phyloP scores from a whole-genome alignment of 2,329 filamentous ascomycete species.

The Colletotrichum australisinense region DNA sequence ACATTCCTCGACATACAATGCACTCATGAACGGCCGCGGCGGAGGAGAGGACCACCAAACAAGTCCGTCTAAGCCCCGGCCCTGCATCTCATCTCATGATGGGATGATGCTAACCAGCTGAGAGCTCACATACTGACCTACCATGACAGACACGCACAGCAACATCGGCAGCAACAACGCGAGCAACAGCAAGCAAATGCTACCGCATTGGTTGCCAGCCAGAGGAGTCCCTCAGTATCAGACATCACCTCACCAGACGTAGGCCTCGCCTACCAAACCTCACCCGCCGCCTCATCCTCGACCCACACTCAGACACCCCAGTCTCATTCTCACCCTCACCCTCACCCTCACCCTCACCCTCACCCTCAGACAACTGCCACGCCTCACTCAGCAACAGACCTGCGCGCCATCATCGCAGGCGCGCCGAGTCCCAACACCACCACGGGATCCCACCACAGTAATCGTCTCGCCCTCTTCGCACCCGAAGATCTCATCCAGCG shows the following conservation, averaged over 20 bases:
- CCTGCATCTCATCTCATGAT: background rate
- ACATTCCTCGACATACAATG: slow-evolving; percentile 40
- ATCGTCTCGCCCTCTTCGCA: slow-evolving; percentile 29
- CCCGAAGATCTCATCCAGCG: slow-evolving; percentile 26
- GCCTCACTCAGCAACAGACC: slow-evolving; percentile 7
- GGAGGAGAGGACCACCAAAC: slow-evolving; percentile 42
- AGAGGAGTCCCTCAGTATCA: slow-evolving; percentile 12
- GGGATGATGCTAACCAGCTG: background rate
- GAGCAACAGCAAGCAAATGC: background rate
- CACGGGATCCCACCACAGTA: background rate
- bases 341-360: background rate
- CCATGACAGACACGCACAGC: slow-evolving; percentile 13
- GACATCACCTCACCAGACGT: slow-evolving; percentile 24
- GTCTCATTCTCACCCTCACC: background rate
- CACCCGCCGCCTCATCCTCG: slow-evolving; percentile 9
- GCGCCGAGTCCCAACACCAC: slow-evolving; percentile 7
- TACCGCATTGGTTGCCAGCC: background rate
- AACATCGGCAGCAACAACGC: background rate
- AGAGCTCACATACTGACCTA: slow-evolving; percentile 5
- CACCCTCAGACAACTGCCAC: background rate
- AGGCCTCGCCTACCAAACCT: slow-evolving; percentile 13
- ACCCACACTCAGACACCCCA: background rate
- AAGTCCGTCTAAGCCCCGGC: slow-evolving; percentile 31
- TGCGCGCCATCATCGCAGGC: slow-evolving; percentile 25
- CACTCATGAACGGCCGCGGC: slow-evolving; percentile 42